Percentiles rank a stretch among this genome's conserved stretches.
Evolutionary conservation across 108 stramenopile species (phyloP).

Genomic region (Nitzschia palea): DNA sequence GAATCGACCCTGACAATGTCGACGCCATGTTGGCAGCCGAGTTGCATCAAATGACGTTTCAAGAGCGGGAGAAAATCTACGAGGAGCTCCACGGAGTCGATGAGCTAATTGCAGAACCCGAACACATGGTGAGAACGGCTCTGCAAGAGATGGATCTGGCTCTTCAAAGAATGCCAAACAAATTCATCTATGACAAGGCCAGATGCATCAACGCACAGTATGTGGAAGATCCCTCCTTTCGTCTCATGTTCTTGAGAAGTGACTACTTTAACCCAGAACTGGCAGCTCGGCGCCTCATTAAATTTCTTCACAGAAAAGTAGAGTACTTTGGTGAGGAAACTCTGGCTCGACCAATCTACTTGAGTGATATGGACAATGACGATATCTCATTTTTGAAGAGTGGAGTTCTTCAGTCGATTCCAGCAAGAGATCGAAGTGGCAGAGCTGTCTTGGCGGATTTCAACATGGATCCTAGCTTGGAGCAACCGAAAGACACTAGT

Average conservation of each 20-base stretch:
- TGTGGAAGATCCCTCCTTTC: not conserved
- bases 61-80: constrained; percentile 14
- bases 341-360: not conserved
- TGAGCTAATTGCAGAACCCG: not conserved
- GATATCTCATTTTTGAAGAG: not conserved
- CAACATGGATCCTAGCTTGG: not conserved
- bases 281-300: constrained; percentile 10
- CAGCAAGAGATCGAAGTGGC: constrained; percentile 28
- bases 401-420: constrained; percentile 17
- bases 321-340: constrained; percentile 10
- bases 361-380: constrained; percentile 17
- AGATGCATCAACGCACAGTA: not conserved
- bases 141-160: not conserved
- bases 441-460: constrained; percentile 17
- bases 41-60: constrained; percentile 3
- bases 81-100: constrained; percentile 21
- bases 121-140: not conserved
- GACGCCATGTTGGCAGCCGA: constrained; percentile 6
- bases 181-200: not conserved
- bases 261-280: constrained; percentile 13
- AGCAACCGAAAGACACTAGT: not conserved
- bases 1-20: not conserved
- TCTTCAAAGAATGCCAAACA: not conserved
- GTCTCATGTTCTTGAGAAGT: constrained; percentile 19
- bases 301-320: constrained; percentile 8